A percentile compares a stretch with the other conserved stretches of the same genome.
Evolutionary conservation across 2,329 filamentous ascomycete genomes (phyloP).

Genomic region (Aureobasidium sp.): DNA sequence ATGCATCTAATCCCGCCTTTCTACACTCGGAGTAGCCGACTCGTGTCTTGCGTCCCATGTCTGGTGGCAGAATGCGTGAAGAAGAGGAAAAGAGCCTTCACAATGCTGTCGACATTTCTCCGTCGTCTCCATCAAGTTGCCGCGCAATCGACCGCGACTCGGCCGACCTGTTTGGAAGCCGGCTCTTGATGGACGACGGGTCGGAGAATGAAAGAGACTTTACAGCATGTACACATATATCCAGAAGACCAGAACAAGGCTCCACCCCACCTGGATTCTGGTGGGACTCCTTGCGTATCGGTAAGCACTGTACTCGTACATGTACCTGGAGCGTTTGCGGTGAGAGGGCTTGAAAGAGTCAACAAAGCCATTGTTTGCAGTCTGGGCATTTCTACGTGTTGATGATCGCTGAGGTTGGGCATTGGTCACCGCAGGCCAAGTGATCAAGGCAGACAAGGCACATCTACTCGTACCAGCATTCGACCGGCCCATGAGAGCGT

Average conservation of each 20-base stretch:
- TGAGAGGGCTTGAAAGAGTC: neutral
- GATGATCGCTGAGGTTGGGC: neutral
- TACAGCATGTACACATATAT: neutral
- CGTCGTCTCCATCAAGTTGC: neutral
- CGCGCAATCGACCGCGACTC: neutral
- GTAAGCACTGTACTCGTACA: neutral
- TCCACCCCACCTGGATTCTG: constrained; percentile 1
- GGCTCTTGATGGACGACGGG: neutral
- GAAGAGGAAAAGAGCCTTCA: neutral
- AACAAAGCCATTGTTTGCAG: neutral
- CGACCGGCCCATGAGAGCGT: neutral
- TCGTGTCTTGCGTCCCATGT: neutral
- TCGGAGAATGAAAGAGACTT: neutral
- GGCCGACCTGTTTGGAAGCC: neutral
- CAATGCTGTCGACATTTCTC: neutral
- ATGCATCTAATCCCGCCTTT: neutral
- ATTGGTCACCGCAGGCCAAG: neutral
- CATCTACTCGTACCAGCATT: neutral
- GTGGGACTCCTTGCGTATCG: neutral
- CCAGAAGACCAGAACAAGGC: neutral
- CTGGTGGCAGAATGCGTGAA: neutral
- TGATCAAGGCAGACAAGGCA: neutral
- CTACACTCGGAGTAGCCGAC: neutral
- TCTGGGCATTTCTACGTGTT: neutral
- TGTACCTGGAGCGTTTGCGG: neutral